A percentile compares a stretch with the other conserved stretches of the same genome.
These are phyloP conservation scores for Epichloe hybrida DNA, from an alignment of 2,329 filamentous ascomycete species.

Conservation along the genomic window DNA sequence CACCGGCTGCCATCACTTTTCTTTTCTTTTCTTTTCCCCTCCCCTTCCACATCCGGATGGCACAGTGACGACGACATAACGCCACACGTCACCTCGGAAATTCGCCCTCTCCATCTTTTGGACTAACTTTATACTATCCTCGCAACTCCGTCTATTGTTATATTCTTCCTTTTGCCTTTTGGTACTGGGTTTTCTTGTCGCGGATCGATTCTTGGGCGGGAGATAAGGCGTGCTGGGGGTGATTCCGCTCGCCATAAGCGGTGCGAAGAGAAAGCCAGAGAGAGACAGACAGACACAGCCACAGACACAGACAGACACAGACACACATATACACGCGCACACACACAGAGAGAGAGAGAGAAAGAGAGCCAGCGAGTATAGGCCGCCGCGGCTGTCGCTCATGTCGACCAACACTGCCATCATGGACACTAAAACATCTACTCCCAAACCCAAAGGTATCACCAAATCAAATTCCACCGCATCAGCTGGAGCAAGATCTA, in stretches of 20 bases:
- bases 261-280: not conserved
- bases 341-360: too few relatives aligned
- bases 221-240: not conserved
- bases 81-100: not conserved
- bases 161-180: not conserved
- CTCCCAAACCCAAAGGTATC: conserved; percentile 14
- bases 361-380: not conserved
- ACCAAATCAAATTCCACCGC: conserved; percentile 22
- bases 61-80: not conserved
- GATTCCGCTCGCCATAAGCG: not conserved
- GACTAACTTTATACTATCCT: not conserved
- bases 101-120: not conserved
- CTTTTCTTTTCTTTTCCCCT: not conserved
- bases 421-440: conserved; percentile 14
- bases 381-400: not conserved
- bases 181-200: not conserved
- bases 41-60: not conserved
- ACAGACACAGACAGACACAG: too few relatives aligned
- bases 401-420: not conserved
- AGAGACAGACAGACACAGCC: too few relatives aligned
- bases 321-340: too few relatives aligned
- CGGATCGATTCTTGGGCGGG: not conserved
- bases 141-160: not conserved
- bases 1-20: not conserved
- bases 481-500: conserved; percentile 14